phyloP scores from a whole-genome alignment of 352 stramenopile species.

The Pseudoperonospora humuli region DNA sequence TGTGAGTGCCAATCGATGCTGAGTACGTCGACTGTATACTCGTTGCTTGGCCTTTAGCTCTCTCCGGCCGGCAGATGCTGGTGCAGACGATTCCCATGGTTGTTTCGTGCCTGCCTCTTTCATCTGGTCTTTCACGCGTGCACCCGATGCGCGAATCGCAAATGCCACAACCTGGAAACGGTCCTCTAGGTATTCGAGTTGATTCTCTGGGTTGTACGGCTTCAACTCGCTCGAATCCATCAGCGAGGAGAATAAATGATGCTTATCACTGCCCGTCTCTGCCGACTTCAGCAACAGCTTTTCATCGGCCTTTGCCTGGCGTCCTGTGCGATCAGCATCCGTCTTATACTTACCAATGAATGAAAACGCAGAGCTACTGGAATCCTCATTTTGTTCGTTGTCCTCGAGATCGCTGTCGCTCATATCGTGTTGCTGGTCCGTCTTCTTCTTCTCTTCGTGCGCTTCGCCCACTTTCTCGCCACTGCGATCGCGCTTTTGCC shows the following conservation, averaged over 20 bases:
- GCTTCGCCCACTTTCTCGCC: conserved; percentile 11
- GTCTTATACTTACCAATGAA: conserved; percentile 67
- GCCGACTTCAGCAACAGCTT: conserved; percentile 18
- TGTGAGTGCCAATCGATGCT: conserved; percentile 56
- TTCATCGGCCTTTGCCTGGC: conserved; percentile 19
- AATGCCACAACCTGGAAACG: conserved; percentile 86
- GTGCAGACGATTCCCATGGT: conserved; percentile 60
- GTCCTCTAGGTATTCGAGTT: conserved; percentile 85
- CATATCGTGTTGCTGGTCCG: conserved; percentile 8
- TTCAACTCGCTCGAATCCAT: conserved; percentile 55
- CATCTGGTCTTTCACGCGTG: conserved; percentile 84
- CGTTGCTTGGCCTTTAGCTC: conserved; percentile 85
- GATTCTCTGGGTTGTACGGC: conserved; percentile 76
- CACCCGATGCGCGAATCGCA: conserved; percentile 72
- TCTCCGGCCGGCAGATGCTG: conserved; percentile 50
- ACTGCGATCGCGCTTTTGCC: conserved; percentile 21
- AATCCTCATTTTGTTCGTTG: conserved; percentile 19
- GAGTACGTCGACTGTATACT: conserved; percentile 60
- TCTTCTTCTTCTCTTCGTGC: conserved; percentile 10
- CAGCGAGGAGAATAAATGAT: conserved; percentile 30
- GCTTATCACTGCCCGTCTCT: conserved; percentile 15
- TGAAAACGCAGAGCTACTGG: conserved; percentile 40
- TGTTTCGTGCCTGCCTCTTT: conserved; percentile 83
- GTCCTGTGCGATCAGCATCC: conserved; percentile 26
- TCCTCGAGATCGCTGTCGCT: conserved; percentile 34